Percentiles rank a stretch among this genome's conserved stretches.
Evolutionary conservation across 768 basidiomycete genomes (phyloP).

Genomic region (Mycena galericulata): DNA sequence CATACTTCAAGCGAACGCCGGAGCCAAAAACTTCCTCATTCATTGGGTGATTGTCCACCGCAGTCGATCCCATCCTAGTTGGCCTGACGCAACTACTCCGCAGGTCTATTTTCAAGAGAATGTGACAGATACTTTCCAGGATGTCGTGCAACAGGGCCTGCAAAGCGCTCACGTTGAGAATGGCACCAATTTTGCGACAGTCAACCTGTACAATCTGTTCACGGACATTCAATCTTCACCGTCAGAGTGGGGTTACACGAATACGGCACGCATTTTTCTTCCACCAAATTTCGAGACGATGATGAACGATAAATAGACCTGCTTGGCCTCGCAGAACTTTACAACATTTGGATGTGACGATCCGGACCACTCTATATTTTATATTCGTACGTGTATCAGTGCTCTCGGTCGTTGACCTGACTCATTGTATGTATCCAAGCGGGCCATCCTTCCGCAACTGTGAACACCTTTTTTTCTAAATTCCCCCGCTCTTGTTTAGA

Average conservation of each 20-base stretch:
- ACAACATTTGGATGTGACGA: constrained; percentile 35
- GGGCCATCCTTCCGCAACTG: constrained; percentile 34
- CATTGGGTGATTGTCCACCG: constrained; percentile 27
- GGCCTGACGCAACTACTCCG: background rate
- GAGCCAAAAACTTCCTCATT: constrained; percentile 36
- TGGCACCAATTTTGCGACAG: constrained; percentile 37
- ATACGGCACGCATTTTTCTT: constrained; percentile 6
- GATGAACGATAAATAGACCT: constrained; percentile 21
- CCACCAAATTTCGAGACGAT: background rate
- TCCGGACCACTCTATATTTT: constrained; percentile 34
- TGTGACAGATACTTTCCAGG: constrained; percentile 32
- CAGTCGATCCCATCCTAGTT: background rate
- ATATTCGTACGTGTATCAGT: constrained; percentile 30
- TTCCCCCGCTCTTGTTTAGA: background rate
- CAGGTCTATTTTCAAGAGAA: constrained; percentile 28
- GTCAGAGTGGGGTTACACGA: constrained; percentile 33
- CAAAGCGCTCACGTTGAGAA: constrained; percentile 29
- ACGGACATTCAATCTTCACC: constrained; percentile 14
- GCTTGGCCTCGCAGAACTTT: constrained; percentile 34
- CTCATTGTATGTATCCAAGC: background rate
- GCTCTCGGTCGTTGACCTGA: background rate
- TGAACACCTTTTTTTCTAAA: constrained; percentile 1
- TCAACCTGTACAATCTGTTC: constrained; percentile 32
- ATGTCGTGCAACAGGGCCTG: constrained; percentile 29
- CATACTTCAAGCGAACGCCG: constrained; percentile 33